Percentiles rank a stretch among this genome's conserved stretches.
Evolutionary conservation across 257 asterid species (phyloP).

Genomic region (Fraxinus americana): DNA sequence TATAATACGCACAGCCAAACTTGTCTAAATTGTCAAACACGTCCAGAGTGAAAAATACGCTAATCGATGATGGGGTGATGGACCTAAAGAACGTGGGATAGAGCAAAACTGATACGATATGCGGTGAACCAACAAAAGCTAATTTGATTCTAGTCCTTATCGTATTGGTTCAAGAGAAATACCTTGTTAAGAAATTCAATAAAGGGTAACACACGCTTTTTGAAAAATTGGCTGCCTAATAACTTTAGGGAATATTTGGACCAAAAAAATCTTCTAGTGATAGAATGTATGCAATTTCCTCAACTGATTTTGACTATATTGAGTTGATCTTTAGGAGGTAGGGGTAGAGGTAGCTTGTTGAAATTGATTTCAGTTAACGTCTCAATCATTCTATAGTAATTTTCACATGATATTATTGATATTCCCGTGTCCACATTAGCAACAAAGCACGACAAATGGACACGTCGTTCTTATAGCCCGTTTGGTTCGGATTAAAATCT

Average conservation of each 20-base stretch:
- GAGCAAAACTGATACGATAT: too few relatives aligned
- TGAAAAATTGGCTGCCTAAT: slow-evolving; percentile 42
- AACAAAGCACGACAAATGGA: neutral
- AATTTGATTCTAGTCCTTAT: neutral
- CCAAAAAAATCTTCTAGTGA: slow-evolving; percentile 12
- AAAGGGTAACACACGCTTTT: slow-evolving; percentile 32
- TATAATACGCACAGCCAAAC: slow-evolving; percentile 3
- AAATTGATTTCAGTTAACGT: slow-evolving; percentile 1
- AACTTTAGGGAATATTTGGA: slow-evolving; percentile 41
- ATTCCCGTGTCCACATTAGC: neutral
- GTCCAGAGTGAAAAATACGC: neutral
- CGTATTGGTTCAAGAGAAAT: neutral
- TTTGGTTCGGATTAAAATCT: too few relatives aligned
- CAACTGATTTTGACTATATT: neutral
- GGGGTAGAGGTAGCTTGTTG: slow-evolving; percentile 6
- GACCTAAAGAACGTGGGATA: neutral
- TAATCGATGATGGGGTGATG: neutral
- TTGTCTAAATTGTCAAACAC: slow-evolving; percentile 9
- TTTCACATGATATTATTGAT: neutral
- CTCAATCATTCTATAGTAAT: neutral
- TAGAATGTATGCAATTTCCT: slow-evolving; percentile 10
- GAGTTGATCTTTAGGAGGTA: neutral
- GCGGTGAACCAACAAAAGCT: too few relatives aligned
- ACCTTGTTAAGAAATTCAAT: slow-evolving; percentile 26
- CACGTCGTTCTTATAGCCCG: too few relatives aligned